Percentiles rank a stretch among this genome's conserved stretches.
These are phyloP conservation scores for Croton setiger DNA, from an alignment of 441 rosid genomes.

Conservation along the genomic window DNA sequence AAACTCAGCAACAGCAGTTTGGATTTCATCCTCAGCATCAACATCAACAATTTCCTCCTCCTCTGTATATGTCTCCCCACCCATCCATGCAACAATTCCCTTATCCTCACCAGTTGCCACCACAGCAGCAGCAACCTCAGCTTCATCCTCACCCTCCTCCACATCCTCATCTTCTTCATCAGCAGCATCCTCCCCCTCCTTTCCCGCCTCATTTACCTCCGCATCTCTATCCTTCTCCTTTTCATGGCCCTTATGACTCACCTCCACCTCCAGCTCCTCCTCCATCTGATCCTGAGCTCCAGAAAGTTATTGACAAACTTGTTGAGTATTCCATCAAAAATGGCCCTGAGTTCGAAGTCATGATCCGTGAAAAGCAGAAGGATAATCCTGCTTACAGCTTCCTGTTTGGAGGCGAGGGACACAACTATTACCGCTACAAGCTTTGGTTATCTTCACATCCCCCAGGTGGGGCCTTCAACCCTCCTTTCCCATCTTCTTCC, in stretches of 20 bases:
- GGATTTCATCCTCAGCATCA: conserved; percentile 86
- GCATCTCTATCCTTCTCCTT: conserved; percentile 61
- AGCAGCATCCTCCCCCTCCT: conserved; percentile 60
- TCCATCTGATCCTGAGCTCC: conserved; percentile 94
- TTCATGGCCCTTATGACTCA: conserved; percentile 63
- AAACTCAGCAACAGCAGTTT: conserved; percentile 52
- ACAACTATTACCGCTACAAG: conserved; percentile 79
- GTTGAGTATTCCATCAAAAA: conserved; percentile 86
- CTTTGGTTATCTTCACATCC: conserved; percentile 70
- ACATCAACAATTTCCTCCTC: conserved; percentile 55
- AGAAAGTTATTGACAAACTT: conserved; percentile 89
- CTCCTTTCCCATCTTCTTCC: conserved; percentile 58
- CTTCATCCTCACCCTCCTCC: conserved; percentile 53
- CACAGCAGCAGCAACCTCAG: conserved; percentile 44
- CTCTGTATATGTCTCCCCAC: conserved; percentile 66
- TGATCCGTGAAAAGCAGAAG: conserved; percentile 94
- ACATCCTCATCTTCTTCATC: conserved; percentile 66
- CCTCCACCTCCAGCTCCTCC: conserved; percentile 75
- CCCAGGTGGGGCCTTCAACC: conserved; percentile 53
- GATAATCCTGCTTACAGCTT: conserved; percentile 90
- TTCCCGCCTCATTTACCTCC: conserved; percentile 70
- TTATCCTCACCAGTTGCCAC: conserved; percentile 73
- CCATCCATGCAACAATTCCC: conserved; percentile 85
- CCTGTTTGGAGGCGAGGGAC: conserved; percentile 94
- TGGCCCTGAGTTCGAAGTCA: conserved; percentile 95